A percentile compares a stretch with the other conserved stretches of the same genome.
Evolutionary conservation across 2,329 filamentous ascomycete genomes (phyloP).

Genomic region (Knufia fluminis): DNA sequence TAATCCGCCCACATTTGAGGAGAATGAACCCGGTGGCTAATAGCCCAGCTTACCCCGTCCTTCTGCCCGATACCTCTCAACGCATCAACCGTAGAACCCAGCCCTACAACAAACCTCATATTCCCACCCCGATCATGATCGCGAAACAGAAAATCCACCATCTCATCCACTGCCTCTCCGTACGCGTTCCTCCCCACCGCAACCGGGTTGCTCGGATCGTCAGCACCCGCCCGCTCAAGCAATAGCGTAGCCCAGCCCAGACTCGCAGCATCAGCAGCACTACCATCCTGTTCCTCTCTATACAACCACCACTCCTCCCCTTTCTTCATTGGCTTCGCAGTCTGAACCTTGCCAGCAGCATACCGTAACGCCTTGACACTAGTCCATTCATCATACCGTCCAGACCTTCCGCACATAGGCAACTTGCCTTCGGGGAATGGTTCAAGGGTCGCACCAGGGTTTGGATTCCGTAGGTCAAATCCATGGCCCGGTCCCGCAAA

Average conservation of each 20-base stretch:
- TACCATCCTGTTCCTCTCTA: not conserved
- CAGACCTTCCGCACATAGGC: conserved; percentile 1
- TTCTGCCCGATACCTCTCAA: not conserved
- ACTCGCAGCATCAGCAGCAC: conserved; percentile 8
- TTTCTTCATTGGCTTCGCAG: not conserved
- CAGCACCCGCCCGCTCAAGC: conserved; percentile 6
- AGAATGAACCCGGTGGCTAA: conserved; percentile 37
- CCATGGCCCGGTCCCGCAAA: conserved; percentile 10
- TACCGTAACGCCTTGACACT: conserved; percentile 8
- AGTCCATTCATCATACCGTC: conserved; percentile 5
- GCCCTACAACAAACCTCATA: not conserved
- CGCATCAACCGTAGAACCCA: not conserved
- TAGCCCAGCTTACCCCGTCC: conserved; percentile 25
- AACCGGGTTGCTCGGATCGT: conserved; percentile 7
- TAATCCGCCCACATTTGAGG: conserved; percentile 43
- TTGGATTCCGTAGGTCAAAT: not conserved
- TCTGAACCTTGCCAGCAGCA: conserved; percentile 1
- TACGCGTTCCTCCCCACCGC: conserved; percentile 7
- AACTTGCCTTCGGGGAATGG: conserved; percentile 3
- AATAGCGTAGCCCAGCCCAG: conserved; percentile 5
- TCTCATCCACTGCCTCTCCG: conserved; percentile 9
- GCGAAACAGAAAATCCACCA: conserved; percentile 6
- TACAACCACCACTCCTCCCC: not conserved
- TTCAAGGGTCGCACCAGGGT: not conserved
- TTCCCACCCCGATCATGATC: not conserved